Evolutionary conservation across 352 stramenopile genomes (phyloP).

Genomic region (Phytophthora pistaciae): DNA sequence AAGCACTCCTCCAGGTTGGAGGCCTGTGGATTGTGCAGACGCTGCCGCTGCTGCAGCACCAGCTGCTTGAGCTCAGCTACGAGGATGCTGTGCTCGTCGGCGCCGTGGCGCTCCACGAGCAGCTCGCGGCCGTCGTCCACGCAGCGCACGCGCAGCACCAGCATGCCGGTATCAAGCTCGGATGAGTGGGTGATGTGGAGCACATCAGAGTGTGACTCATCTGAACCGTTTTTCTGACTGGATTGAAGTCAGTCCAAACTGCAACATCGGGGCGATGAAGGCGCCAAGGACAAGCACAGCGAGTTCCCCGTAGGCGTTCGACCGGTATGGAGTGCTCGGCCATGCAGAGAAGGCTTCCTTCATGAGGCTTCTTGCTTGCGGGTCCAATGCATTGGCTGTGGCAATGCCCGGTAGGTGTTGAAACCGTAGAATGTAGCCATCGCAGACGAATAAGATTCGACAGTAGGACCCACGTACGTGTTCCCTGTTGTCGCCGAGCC

Average conservation of each 20-base stretch:
- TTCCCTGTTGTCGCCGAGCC: not conserved
- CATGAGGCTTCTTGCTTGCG: not conserved
- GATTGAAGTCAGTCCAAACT: conserved; percentile 1
- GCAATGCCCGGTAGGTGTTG: not conserved
- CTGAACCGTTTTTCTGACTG: conserved; percentile 31
- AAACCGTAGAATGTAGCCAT: conserved; percentile 16
- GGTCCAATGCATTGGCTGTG: not conserved
- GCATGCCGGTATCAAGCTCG: conserved; percentile 8
- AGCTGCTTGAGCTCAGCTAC: conserved; percentile 63
- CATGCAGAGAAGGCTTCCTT: not conserved
- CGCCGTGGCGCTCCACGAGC: conserved; percentile 51
- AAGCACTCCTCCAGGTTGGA: conserved; percentile 40
- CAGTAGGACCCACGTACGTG: conserved; percentile 32
- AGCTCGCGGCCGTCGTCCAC: conserved; percentile 68
- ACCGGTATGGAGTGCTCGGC: not conserved
- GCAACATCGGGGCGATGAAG: not conserved
- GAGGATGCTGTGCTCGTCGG: conserved; percentile 44
- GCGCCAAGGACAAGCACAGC: not conserved
- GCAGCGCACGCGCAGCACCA: conserved; percentile 58
- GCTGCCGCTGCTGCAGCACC: conserved; percentile 44
- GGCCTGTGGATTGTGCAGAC: conserved; percentile 6
- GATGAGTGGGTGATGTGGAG: conserved; percentile 5
- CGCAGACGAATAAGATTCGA: conserved; percentile 27
- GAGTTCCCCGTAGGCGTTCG: not conserved
- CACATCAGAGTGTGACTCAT: conserved; percentile 15